Percentiles rank a stretch among this genome's conserved stretches.
Conservation (phyloP, 2,329 filamentous ascomycete genomes). For the Hypoxylon sp. region DNA sequence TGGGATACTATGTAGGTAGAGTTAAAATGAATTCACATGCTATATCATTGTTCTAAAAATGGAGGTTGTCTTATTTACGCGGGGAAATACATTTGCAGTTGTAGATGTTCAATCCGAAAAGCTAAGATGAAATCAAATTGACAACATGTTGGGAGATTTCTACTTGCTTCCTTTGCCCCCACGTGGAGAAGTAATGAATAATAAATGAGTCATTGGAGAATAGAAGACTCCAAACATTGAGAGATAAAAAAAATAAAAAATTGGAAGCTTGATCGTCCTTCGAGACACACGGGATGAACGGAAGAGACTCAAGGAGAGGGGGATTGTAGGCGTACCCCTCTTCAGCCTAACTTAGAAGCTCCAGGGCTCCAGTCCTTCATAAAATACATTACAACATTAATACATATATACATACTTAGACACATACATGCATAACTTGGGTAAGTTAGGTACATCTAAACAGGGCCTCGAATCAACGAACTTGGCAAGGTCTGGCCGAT, state of each 20-base stretch:
- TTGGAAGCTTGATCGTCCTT: constrained; percentile 13
- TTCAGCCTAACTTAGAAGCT: constrained; percentile 40
- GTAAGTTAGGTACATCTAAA: constrained; percentile 12
- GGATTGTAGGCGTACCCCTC: constrained; percentile 36
- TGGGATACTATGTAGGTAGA: background rate
- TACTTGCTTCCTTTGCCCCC: constrained; percentile 19
- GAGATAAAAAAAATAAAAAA: constrained; percentile 8
- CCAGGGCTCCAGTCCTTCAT: constrained; percentile 7
- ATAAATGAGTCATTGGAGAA: constrained; percentile 39
- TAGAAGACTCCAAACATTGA: constrained; percentile 17
- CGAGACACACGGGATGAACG: constrained; percentile 31
- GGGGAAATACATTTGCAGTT: constrained; percentile 13
- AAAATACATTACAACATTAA: constrained; percentile 5
- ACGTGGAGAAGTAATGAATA: constrained; percentile 34
- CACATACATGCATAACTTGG: constrained; percentile 22
- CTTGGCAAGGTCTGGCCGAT: constrained; percentile 12
- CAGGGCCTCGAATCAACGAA: constrained; percentile 7
- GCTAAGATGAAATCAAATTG: constrained; percentile 6
- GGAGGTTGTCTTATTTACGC: constrained; percentile 34
- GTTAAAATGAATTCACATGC: constrained; percentile 15
- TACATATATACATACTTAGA: constrained; percentile 20
- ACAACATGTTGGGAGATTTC: constrained; percentile 12
- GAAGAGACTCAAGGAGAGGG: constrained; percentile 27
- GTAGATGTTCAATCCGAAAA: constrained; percentile 13
- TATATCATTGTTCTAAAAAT: constrained; percentile 38